Base-by-base conservation (phyloP, 139 green algal genomes). In the Picochlorum sp. region DNA sequence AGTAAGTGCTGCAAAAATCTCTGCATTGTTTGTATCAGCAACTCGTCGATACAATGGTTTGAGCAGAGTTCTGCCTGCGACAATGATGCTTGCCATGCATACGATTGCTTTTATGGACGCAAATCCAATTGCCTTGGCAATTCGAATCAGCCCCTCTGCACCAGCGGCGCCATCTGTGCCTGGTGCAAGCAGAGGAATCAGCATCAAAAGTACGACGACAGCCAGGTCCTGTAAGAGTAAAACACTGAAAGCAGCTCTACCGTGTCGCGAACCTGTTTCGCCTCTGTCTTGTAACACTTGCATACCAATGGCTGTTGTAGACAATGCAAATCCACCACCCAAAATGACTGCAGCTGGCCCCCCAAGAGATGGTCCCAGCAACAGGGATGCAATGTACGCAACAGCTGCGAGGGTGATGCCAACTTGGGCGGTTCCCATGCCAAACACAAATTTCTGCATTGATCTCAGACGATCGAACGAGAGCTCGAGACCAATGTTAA, bases 201-300 rank as follows among this genome's bases (percentile, higher is more conserved):
- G 81, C 89, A 99, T 99, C 50, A 99, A 89, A 69, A 99, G 82
- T 62, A 97, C 88, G 54, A 99, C 94, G n/a, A 99, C 94, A 10
- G 92, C 91, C 31, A 99, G 76, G 70, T 99, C 94, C 73, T 94
- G 88, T 28, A 99, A 80, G 49, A 99, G 82, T 52, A 99, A 87
- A 49, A 99, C 88, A 3, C 80, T 89, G 77, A 98, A 99, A 38
- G 94, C 92, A 45, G 88, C 94, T 31, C 94, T 81, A 6, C 94
- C 94, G 72, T 98, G 92, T 58, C 88, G 78, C 24, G 81, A 91
- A 45, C 82, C 85, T 23, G 85, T 94, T 81, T 99, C 94, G 6
- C 84, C 86, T 21, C 92, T 75, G 57, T 99, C 94, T 63, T 95
- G 82, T 28, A 99, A 77, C 45, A 88, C 85, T 77, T 98, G 92